Percentiles rank a stretch among this genome's conserved stretches.
Conservation (phyloP, 2,329 filamentous ascomycete genomes). For the Raffaelea ambrosiae region DNA sequence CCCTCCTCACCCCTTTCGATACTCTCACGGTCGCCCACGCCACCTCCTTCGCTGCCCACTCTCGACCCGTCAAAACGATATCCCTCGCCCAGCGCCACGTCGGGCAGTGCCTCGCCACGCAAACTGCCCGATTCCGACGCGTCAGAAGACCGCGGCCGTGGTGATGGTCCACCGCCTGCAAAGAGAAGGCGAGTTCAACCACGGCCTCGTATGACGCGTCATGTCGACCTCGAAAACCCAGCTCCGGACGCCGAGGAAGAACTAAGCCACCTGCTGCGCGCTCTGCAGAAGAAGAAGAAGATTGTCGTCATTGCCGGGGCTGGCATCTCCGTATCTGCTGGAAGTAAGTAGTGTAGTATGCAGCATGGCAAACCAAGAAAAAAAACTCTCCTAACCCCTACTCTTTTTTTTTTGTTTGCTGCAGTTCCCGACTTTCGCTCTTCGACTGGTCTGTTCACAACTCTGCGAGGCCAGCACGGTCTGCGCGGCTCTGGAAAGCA, state of each 20-base stretch:
- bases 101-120: slow-evolving; percentile 41
- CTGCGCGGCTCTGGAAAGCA: slow-evolving; percentile 90
- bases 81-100: slow-evolving; percentile 42
- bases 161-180: slow-evolving; percentile 57
- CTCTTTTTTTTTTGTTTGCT: no score
- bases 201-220: slow-evolving; percentile 60
- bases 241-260: slow-evolving; percentile 48
- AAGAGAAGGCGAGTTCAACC: slow-evolving; percentile 66
- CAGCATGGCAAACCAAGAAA: no score
- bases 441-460: slow-evolving; percentile 78
- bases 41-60: slow-evolving; percentile 31
- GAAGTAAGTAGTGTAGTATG: no score
- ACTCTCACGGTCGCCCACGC: slow-evolving; percentile 45
- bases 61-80: slow-evolving; percentile 35
- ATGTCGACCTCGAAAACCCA: slow-evolving; percentile 60
- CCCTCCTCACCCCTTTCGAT: slow-evolving; percentile 47
- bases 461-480: slow-evolving; percentile 77
- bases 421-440: slow-evolving; percentile 93
- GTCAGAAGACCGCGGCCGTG: slow-evolving; percentile 26
- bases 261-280: slow-evolving; percentile 62
- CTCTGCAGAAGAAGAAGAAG: slow-evolving; percentile 82
- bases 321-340: slow-evolving; percentile 93
- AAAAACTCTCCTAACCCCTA: slow-evolving; percentile 16
- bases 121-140: slow-evolving; percentile 32
- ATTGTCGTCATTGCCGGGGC: slow-evolving; percentile 95